A percentile compares a stretch with the other conserved stretches of the same genome.
These are phyloP conservation scores for Durotheca rogersii DNA, from an alignment of 495 filamentous ascomycete species.

Conservation along the genomic window DNA sequence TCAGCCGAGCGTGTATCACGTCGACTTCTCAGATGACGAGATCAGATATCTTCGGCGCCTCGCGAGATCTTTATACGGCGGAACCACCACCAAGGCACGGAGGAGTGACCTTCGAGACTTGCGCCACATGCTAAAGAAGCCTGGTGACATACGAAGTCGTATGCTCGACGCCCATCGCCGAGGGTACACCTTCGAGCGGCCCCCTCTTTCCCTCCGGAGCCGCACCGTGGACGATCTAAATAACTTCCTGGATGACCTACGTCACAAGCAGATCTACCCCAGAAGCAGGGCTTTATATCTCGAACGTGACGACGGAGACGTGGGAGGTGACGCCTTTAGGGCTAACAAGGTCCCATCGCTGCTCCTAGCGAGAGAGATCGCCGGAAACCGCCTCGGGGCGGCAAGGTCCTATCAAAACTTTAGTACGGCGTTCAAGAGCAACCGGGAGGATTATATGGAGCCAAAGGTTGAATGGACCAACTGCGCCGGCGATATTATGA, in stretches of 20 bases:
- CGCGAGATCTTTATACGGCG: slow-evolving; percentile 24
- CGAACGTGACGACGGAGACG: slow-evolving; percentile 28
- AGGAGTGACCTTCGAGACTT: slow-evolving; percentile 19
- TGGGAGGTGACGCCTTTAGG: slow-evolving; percentile 28
- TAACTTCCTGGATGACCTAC: slow-evolving; percentile 39
- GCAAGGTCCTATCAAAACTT: slow-evolving; percentile 41
- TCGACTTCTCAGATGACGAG: slow-evolving; percentile 55
- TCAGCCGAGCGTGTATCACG: slow-evolving; percentile 36
- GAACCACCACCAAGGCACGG: not conserved
- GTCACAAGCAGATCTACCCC: slow-evolving; percentile 10
- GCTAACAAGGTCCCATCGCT: slow-evolving; percentile 35
- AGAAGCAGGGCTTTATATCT: slow-evolving; percentile 30
- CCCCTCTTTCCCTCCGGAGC: slow-evolving; percentile 19
- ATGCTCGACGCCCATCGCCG: slow-evolving; percentile 19
- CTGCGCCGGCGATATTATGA: slow-evolving; percentile 60
- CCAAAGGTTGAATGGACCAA: slow-evolving; percentile 52
- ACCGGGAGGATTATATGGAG: slow-evolving; percentile 47
- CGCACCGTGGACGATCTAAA: slow-evolving; percentile 35
- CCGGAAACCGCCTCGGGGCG: slow-evolving; percentile 35
- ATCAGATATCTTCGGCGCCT: slow-evolving; percentile 32
- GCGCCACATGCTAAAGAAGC: slow-evolving; percentile 27
- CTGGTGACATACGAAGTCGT: slow-evolving; percentile 3
- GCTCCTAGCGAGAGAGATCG: slow-evolving; percentile 44
- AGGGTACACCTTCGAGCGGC: slow-evolving; percentile 18
- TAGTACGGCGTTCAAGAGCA: slow-evolving; percentile 39